Conservation (phyloP, 345 rosid genomes). For the Eutrema heterophyllum region DNA sequence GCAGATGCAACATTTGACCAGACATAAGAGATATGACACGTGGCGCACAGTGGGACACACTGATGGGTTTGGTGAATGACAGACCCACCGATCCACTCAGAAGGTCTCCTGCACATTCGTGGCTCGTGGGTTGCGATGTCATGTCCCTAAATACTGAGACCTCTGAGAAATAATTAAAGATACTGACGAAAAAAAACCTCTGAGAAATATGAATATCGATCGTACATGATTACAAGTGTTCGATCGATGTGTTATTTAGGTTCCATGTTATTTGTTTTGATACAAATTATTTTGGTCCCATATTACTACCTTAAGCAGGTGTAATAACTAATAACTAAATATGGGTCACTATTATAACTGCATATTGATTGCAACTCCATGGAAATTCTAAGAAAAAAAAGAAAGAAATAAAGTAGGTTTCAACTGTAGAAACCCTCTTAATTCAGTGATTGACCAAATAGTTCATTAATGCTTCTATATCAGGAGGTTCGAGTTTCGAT, state of each 20-base stretch:
- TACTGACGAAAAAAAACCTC: not conserved
- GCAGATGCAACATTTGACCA: conserved; percentile 33
- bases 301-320: not conserved
- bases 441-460: too few relatives aligned
- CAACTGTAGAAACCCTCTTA: too few relatives aligned
- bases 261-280: not conserved
- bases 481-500: too few relatives aligned
- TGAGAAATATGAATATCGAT: not conserved
- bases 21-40: conserved; percentile 12
- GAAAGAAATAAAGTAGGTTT: not conserved
- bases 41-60: conserved; percentile 14
- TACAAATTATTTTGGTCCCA: conserved; percentile 6
- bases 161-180: not conserved
- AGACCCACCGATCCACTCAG: conserved; percentile 14
- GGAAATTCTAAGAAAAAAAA: not conserved
- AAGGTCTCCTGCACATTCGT: conserved; percentile 10
- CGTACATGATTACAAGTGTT: conserved; percentile 17
- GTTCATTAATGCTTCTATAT: too few relatives aligned
- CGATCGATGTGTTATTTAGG: not conserved
- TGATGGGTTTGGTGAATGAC: conserved; percentile 19
- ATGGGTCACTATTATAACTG: not conserved
- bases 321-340: conserved; percentile 19
- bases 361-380: not conserved
- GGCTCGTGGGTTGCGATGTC: conserved; percentile 24
- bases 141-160: conserved; percentile 2